Base-by-base conservation (phyloP, 148 eudicot species). In the Heliamphora exappendiculata region DNA sequence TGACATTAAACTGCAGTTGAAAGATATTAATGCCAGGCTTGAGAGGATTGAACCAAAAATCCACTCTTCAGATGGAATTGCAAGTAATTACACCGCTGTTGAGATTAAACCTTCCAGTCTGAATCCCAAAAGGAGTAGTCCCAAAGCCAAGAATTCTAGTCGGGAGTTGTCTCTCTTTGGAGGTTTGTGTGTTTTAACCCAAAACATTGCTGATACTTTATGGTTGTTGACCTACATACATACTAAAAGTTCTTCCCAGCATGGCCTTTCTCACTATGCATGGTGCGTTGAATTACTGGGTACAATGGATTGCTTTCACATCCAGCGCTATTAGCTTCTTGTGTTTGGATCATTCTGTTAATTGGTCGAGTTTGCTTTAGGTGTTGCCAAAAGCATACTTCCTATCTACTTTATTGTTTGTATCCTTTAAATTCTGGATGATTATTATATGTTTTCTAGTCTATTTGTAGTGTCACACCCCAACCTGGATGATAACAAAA, bases 161-260 rank as follows among this genome's bases (percentile, higher is more conserved):
- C 90, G 97, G 8, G 99, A 95, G 85, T 82, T 82, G 39, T 88
- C 97, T 72, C 88, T 91, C 9, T 91, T 95, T 84, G 99, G 97
- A 89, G 99, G 99, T 95, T 70, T 59, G 85, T 78, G 53, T 60
- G 24, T 19, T 75, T 44, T 45, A 47, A 45, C 24, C 17, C 6
- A 20, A 41, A 17, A 45, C 39, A 59, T 26, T 34, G 42, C 37
- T 37, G 13, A 62, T 20, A 44, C 44, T 59, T 42, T 26, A 34
- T 49, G 54, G 17, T 58, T 9, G 33, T 74, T 65, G 53, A 41
- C 33, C 5, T 29, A 45, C 29, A 14, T 24, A 33, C 59, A 19
- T 7, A 41, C n/a, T 57, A 37, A 55, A 33, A 3, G 20, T 37
- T 13, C 14, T 55, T 39, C 20, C 36, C 17, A 5, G 42, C 42